Conservation (phyloP, 1,284 basidiomycete species). For the Pseudozyma sp. region DNA sequence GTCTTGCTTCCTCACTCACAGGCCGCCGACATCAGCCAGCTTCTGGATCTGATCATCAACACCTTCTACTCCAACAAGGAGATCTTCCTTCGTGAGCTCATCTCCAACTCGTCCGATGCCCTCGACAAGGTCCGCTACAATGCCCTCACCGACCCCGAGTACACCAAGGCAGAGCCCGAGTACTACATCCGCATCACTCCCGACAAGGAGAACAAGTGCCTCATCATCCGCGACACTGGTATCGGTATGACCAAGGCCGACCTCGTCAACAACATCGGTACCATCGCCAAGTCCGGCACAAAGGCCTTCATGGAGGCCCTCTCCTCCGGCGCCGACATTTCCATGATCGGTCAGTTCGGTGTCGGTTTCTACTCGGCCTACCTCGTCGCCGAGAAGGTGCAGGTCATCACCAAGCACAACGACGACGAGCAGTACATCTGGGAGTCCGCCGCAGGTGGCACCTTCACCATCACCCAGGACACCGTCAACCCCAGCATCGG, state of each 20-base stretch:
- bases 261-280: conserved; percentile 96
- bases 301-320: conserved; percentile 95
- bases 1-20: conserved; percentile 1
- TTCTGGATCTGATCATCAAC: conserved; percentile 69
- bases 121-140: conserved; percentile 69
- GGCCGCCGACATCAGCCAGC: conserved; percentile 67
- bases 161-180: conserved; percentile 67
- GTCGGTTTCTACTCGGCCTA: conserved; percentile 99
- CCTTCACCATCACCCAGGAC: conserved; percentile 98
- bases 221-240: conserved; percentile 94
- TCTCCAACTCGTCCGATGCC: conserved; percentile 68
- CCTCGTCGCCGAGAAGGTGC: conserved; percentile 97
- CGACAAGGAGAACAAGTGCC: conserved; percentile 93
- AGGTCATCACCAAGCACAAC: conserved; percentile 99
- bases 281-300: conserved; percentile 95
- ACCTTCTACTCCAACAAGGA: conserved; percentile 69
- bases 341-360: conserved; percentile 83
- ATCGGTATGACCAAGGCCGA: conserved; percentile 77
- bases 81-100: conserved; percentile 68
- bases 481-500: conserved; percentile 88
- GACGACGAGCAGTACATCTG: conserved; percentile 99
- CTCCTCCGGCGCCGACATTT: conserved; percentile 81
- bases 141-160: conserved; percentile 66
- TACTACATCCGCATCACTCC: conserved; percentile 69
- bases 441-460: conserved; percentile 99